A percentile compares a stretch with the other conserved stretches of the same genome.
These are phyloP conservation scores for Thalassiosira profunda DNA, from an alignment of 108 stramenopile species.

Conservation along the genomic window DNA sequence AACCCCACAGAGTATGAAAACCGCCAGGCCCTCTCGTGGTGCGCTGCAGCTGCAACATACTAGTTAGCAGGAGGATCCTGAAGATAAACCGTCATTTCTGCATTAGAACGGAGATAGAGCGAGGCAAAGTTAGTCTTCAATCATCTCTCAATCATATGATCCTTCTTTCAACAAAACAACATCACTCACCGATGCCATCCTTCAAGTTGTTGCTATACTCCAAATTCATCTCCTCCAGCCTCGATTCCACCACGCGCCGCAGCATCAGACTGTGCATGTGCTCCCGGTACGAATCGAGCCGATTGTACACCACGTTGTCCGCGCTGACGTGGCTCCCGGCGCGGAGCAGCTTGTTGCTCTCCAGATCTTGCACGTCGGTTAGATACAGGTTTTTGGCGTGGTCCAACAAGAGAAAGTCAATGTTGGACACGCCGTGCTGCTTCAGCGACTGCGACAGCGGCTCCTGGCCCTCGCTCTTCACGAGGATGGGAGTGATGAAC, in stretches of 20 bases:
- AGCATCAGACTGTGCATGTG: constrained; percentile 55
- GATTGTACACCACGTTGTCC: constrained; percentile 87
- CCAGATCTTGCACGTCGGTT: constrained; percentile 65
- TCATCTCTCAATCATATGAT: background rate
- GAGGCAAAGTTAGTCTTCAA: background rate
- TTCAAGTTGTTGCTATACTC: constrained; percentile 68
- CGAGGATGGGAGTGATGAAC: constrained; percentile 31
- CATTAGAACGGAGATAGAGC: background rate
- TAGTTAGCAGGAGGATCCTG: constrained; percentile 22
- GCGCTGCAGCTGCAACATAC: too few species aligned
- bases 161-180: background rate
- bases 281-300: constrained; percentile 70
- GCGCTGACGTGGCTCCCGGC: constrained; percentile 73
- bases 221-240: constrained; percentile 62
- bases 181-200: constrained; percentile 48
- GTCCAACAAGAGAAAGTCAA: constrained; percentile 90
- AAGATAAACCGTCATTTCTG: constrained; percentile 43
- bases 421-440: background rate
- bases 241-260: constrained; percentile 62
- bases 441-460: background rate
- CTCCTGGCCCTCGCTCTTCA: constrained; percentile 10
- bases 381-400: constrained; percentile 90
- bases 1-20: too few species aligned
- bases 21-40: too few species aligned
- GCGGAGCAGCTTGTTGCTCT: constrained; percentile 36